Base-by-base conservation (phyloP, 2,329 filamentous ascomycete genomes). In the Dactylellina haptotyla region DNA sequence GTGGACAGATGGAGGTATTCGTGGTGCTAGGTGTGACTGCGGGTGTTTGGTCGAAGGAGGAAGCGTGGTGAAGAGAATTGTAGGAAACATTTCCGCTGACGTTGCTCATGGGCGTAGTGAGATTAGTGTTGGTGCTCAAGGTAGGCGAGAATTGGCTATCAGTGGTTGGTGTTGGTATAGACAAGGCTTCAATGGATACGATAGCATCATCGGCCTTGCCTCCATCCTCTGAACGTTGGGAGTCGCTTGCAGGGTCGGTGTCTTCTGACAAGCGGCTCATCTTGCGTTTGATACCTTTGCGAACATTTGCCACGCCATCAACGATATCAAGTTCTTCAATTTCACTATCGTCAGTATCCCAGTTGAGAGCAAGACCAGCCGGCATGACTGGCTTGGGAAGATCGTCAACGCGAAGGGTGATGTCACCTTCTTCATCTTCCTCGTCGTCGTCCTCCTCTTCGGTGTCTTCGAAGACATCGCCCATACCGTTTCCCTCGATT, bases 381-480 rank as follows among this genome's bases (percentile, higher is more conserved):
- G 69, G 69, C 54, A 73, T 73, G 23, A 62, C 53, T 32, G 69
- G 69, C 25, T 61, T 61, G 4, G 69, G 61, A 8, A 73, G 54
- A 32, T 73, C 69, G 39, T 66, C 69, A 26, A 54, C 30, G 12
- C 53, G 54, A 23, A 73, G 48, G 4, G 69, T 80, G 10, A 64
- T 18, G 30, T 75, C 70, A 26, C 46, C 57, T 23, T 75, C 69
- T n/a, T 72, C 64, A 16, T 70, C 70, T 4, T 82, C 80, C 8
- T 82, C 81, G 77, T 66, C 62, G 12, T 50, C 61, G 9, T 82
- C 81, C 12, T 82, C 81, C 77, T 91, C 89, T 75, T 93, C 91
- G 26, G 93, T 91, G 77, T 94, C 91, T 79, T 95, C 91, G 75
- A 94, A 95, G 0, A 95, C 91, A 79, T 94, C 91, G 0, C 89